Conservation (phyloP, 306 rosid genomes). For the Abrus precatorius region DNA sequence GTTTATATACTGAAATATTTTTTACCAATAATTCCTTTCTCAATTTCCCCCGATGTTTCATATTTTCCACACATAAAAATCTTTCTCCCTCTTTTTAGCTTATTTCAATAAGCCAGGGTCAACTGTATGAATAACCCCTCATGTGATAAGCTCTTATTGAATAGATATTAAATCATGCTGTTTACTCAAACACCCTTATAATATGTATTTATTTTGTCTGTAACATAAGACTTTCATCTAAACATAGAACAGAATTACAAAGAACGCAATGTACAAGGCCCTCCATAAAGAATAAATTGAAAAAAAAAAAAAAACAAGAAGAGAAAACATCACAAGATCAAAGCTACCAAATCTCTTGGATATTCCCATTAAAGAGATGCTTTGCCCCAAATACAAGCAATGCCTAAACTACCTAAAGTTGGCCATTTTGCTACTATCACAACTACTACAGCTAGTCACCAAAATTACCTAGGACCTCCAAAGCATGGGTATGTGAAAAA, state of each 20-base stretch:
- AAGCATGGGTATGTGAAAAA: too few relatives aligned
- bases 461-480: neutral
- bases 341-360: neutral
- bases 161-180: too few relatives aligned
- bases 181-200: too few relatives aligned
- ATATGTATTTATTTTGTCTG: neutral
- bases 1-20: neutral
- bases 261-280: neutral
- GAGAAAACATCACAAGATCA: neutral
- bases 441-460: neutral
- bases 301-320: neutral
- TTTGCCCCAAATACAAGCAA: neutral
- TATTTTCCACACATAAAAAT: neutral
- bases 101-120: too few relatives aligned
- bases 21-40: neutral
- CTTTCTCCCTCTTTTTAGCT: neutral
- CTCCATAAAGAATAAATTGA: neutral
- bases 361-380: neutral
- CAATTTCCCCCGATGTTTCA: neutral
- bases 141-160: too few relatives aligned
- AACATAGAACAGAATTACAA: neutral
- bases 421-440: neutral
- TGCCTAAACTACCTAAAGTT: neutral
- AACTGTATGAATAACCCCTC: too few relatives aligned
- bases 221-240: neutral